Evolutionary conservation across 2,329 filamentous ascomycete species (phyloP).

Genomic region (Acrodontium crateriforme): DNA sequence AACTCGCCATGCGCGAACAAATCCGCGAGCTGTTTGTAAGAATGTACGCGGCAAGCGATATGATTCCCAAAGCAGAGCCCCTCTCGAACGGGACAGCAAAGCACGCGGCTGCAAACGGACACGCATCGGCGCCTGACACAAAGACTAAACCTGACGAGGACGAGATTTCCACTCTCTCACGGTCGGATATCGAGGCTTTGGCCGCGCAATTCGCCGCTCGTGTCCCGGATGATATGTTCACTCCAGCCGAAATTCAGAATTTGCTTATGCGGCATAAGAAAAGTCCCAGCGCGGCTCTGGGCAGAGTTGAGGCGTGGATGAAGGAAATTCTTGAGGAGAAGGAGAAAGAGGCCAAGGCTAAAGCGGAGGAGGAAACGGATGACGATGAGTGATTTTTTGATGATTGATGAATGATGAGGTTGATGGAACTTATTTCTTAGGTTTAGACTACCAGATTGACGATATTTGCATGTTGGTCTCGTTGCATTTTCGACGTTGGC

Average conservation of each 20-base stretch:
- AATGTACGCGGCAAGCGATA: constrained; percentile 19
- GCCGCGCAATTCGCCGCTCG: constrained; percentile 31
- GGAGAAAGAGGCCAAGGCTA: constrained; percentile 6
- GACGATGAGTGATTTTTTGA: too few species aligned
- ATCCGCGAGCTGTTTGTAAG: constrained; percentile 29
- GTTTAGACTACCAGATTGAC: too few species aligned
- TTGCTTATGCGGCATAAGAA: constrained; percentile 39
- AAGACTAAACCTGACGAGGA: constrained; percentile 1
- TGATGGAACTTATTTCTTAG: too few species aligned
- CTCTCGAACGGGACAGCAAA: background rate
- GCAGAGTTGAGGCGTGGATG: constrained; percentile 30
- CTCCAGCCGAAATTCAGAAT: constrained; percentile 40
- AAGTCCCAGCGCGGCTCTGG: constrained; percentile 31
- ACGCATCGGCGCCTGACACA: constrained; percentile 1
- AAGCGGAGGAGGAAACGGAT: constrained; percentile 1
- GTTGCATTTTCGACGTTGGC: too few species aligned
- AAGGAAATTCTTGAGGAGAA: constrained; percentile 19
- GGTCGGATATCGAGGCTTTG: constrained; percentile 24
- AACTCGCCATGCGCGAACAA: constrained; percentile 27
- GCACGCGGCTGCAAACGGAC: constrained; percentile 8
- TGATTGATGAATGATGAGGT: too few species aligned
- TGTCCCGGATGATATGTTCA: constrained; percentile 35
- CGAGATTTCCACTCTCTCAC: constrained; percentile 4
- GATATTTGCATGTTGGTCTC: too few species aligned
- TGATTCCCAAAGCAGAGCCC: constrained; percentile 2